Base-by-base conservation (phyloP, 768 basidiomycete species). In the Agaricus blazei region DNA sequence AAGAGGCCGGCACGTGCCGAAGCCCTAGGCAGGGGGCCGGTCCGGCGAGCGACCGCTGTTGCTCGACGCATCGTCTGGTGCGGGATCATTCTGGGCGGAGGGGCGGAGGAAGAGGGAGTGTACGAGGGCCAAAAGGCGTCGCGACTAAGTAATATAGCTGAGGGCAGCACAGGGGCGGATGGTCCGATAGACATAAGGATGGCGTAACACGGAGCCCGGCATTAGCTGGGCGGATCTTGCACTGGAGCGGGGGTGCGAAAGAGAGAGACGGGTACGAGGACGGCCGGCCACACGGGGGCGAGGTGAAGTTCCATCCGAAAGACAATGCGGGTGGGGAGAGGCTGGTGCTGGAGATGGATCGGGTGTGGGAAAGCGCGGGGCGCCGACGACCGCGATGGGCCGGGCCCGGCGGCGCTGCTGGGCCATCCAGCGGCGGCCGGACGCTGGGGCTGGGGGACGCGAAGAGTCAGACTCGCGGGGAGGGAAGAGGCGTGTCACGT, bases 201-300 rank as follows among this genome's bases (percentile, higher is more conserved):
- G 14, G n/a, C 23, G 12, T 27, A 4, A 23, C 29, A 11, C 45
- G 28, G 26, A 54, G 45, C 15, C 37, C 47, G 34, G 37, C 34
- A 34, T 34, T 11, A 34, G 37, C 45, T 54, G 52, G 52, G 27
- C 52, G 52, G 52, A 54, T 54, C 52, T 54, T 54, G 52, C 26
- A 41, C 26, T 45, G 44, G 14, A 28, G 44, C 23, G 44, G 24
- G 8, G 11, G 24, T 45, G 24, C 44, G n/a, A 24, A 28, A 28
- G 27, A 42, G 44, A 12, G n/a, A 49, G 44, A 28, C 11, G 42
- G 15, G 29, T 38, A 42, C n/a, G 40, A 45, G 27, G 24, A 12
- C 19, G 45, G 36, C 26, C n/a, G 23, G 42, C 9, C 5, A 7
- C 6, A 15, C 23, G 34, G 26, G 12, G 42, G 37, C n/a, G 4